Conservation (phyloP, 1,284 basidiomycete species). For the Sutorius eximius region DNA sequence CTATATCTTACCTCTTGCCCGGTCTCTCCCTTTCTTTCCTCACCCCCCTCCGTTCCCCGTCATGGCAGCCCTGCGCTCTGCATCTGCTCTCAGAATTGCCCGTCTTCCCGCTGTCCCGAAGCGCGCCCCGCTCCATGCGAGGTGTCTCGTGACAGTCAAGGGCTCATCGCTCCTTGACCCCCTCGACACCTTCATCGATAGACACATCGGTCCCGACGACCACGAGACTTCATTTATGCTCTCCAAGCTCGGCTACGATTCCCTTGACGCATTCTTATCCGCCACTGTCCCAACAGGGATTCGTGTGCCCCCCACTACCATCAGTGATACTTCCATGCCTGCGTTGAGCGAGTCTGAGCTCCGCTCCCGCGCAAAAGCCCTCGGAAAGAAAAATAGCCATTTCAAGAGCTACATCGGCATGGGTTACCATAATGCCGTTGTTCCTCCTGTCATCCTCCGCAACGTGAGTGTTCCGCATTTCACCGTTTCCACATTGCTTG, state of each 20-base stretch:
- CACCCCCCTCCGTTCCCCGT: conserved; percentile 5
- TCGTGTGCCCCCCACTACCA: conserved; percentile 60
- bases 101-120: conserved; percentile 19
- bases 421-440: conserved; percentile 95
- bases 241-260: conserved; percentile 73
- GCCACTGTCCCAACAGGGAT: conserved; percentile 81
- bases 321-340: conserved; percentile 70
- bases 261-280: conserved; percentile 83
- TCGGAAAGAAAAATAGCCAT: conserved; percentile 78
- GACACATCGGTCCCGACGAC: conserved; percentile 88
- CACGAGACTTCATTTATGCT: conserved; percentile 80
- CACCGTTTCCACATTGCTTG: conserved; percentile 1
- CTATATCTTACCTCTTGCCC: conserved; percentile 26
- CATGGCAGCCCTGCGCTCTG: conserved; percentile 52
- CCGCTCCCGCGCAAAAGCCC: conserved; percentile 68
- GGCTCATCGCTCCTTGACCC: conserved; percentile 67
- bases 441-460: conserved; percentile 90
- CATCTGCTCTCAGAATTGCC: conserved; percentile 38
- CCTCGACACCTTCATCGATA: conserved; percentile 83
- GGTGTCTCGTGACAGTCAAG: conserved; percentile 61
- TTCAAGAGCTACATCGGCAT: conserved; percentile 96
- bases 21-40: conserved; percentile 22
- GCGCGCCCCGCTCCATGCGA: conserved; percentile 22
- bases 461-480: conserved; percentile 58
- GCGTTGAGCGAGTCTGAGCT: conserved; percentile 88